phyloP scores from a whole-genome alignment of 108 stramenopile genomes.

The Parmales sp. region DNA sequence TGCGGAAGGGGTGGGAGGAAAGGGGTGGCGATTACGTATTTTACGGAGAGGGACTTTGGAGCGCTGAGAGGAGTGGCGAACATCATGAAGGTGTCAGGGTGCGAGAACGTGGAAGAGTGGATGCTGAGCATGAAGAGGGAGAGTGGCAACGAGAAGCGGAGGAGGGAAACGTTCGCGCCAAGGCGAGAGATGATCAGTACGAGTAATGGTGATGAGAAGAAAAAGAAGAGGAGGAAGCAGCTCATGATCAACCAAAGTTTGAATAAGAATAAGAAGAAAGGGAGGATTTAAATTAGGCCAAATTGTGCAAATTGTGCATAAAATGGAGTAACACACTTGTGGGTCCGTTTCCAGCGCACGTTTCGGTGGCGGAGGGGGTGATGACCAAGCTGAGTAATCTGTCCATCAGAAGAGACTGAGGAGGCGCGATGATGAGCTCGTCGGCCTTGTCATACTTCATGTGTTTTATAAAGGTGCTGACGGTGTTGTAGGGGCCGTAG shows the following conservation, averaged over 20 bases:
- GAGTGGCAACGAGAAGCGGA: constrained; percentile 23
- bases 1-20: constrained; percentile 83
- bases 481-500: too few species aligned
- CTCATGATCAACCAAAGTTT: constrained; percentile 16
- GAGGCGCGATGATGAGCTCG: too few species aligned
- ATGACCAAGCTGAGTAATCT: too few species aligned
- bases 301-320: too few species aligned
- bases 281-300: not conserved
- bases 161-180: constrained; percentile 6
- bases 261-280: not conserved
- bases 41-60: constrained; percentile 83
- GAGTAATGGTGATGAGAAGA: constrained; percentile 59
- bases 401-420: too few species aligned
- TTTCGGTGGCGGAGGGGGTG: too few species aligned
- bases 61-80: constrained; percentile 83
- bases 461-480: too few species aligned
- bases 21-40: constrained; percentile 90
- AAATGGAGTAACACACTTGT: too few species aligned
- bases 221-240: constrained; percentile 40
- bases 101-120: constrained; percentile 79
- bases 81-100: constrained; percentile 82
- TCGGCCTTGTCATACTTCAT: too few species aligned
- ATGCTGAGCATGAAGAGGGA: constrained; percentile 61
- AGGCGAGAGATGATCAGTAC: constrained; percentile 56
- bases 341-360: too few species aligned